Evolutionary conservation across 345 rosid species (phyloP), one percentile per base, ranked within the genome.

Genomic region (Heritiera littoralis): DNA sequence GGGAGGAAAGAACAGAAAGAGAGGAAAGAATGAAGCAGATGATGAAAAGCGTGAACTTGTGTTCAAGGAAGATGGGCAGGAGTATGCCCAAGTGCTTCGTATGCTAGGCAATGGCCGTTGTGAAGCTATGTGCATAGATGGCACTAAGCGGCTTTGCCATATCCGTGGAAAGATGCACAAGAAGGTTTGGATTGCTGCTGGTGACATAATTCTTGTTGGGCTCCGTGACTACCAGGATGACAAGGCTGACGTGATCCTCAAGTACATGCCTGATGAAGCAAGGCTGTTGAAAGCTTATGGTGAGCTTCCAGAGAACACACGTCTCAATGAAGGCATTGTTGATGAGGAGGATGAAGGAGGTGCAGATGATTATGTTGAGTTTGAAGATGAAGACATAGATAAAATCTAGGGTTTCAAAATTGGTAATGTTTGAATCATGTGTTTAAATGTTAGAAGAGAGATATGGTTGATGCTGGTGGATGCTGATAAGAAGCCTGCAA

Each of bases 131-230:
- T 89, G 91, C 82, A 89, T 89, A 20, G 91, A 89, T 72, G 89
- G 89, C 48, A 69, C 76, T 52, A 87, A 80, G 80, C 90, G 92
- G 12, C 85, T 89, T 56, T 85, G 92, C 77, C 92, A 89, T 75
- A 89, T 89, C 63, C 88, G 92, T 23, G 92, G 92, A 6, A 89
- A 89, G 90, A 89, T 89, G 92, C 90, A 89, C 80, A 89, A 89
- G 84, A 92, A 92, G 83, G 97, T 92, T 59, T 92, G 95, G 97
- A 92, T 92, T 23, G 94, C 93, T 17, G 94, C 93, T 1, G 95
- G 97, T 58, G 95, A 92, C 77, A 89, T 92, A 17, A 85, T 92
- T 9, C 94, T 92, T 7, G 93, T 92, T 32, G 92, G 94, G 17
- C 84, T 92, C 55, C 89, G 95, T 46, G 97, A 92, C 70, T 92